phyloP scores from a whole-genome alignment of 1,284 basidiomycete genomes.

The Butyriboletus appendiculatus region DNA sequence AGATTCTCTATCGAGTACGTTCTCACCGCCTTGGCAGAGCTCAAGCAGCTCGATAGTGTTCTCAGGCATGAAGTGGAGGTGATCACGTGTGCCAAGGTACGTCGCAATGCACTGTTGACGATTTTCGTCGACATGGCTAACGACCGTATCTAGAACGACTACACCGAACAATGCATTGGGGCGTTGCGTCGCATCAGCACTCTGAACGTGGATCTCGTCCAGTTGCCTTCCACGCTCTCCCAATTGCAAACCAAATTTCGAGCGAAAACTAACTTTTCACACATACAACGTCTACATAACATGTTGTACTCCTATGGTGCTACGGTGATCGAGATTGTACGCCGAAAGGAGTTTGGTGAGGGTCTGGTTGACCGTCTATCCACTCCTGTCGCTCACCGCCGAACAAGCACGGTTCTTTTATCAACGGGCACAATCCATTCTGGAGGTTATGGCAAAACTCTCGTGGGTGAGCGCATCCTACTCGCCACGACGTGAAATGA shows the following conservation, averaged over 20 bases:
- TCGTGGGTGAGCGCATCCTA: slow-evolving; percentile 53
- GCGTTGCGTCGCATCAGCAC: slow-evolving; percentile 70
- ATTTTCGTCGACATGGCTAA: not conserved
- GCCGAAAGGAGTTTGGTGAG: slow-evolving; percentile 85
- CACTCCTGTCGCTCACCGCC: slow-evolving; percentile 7
- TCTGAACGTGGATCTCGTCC: slow-evolving; percentile 75
- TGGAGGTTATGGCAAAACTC: slow-evolving; percentile 81
- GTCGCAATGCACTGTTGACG: not conserved
- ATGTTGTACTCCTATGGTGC: slow-evolving; percentile 94
- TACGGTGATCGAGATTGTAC: slow-evolving; percentile 88
- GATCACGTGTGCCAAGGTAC: slow-evolving; percentile 62
- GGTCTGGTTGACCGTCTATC: slow-evolving; percentile 2
- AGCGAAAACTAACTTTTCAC: slow-evolving; percentile 82
- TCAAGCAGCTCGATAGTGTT: slow-evolving; percentile 60
- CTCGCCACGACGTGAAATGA: not conserved
- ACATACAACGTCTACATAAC: slow-evolving; percentile 85
- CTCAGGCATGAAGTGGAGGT: slow-evolving; percentile 60
- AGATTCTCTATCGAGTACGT: not conserved
- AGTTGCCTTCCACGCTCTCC: slow-evolving; percentile 62
- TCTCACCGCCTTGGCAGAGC: slow-evolving; percentile 44
- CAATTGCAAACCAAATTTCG: slow-evolving; percentile 70
- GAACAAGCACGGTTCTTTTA: slow-evolving; percentile 75
- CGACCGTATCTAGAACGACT: slow-evolving; percentile 61
- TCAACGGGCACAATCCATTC: slow-evolving; percentile 73
- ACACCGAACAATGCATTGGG: slow-evolving; percentile 68